Evolutionary conservation across 306 rosid species (phyloP).

Genomic region (Rubus parviflorus): DNA sequence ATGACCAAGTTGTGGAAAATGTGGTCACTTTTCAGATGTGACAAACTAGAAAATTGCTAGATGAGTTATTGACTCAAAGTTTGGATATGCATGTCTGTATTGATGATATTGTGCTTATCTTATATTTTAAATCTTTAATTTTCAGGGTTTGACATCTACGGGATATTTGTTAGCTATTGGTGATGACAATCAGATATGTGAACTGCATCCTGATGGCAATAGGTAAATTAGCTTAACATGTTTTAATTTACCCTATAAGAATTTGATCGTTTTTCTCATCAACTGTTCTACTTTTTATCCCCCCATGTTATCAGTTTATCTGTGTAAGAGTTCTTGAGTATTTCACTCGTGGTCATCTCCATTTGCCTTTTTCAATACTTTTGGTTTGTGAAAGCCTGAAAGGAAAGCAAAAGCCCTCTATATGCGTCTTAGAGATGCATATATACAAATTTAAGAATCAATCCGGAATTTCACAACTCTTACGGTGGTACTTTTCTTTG

Average conservation of each 20-base stretch:
- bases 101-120: background rate
- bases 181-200: constrained; percentile 79
- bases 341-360: background rate
- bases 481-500: background rate
- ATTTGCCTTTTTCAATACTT: background rate
- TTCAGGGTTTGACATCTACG: constrained; percentile 61
- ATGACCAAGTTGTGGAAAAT: constrained; percentile 63
- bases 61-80: background rate
- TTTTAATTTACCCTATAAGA: background rate
- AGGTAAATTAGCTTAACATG: constrained; percentile 41
- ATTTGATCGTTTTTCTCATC: background rate
- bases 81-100: background rate
- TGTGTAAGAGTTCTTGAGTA: background rate
- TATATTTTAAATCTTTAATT: constrained; percentile 26
- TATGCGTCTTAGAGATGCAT: background rate
- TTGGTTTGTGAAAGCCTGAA: background rate
- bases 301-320: too few relatives aligned
- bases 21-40: constrained; percentile 88
- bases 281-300: background rate
- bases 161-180: constrained; percentile 82
- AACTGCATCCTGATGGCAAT: constrained; percentile 96
- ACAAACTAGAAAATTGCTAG: constrained; percentile 18
- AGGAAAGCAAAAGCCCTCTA: background rate
- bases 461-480: background rate
- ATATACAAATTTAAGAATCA: background rate